These are phyloP conservation scores for Aspergillus fischeri DNA, from an alignment of 2,329 filamentous ascomycete species.

Conservation along the genomic window DNA sequence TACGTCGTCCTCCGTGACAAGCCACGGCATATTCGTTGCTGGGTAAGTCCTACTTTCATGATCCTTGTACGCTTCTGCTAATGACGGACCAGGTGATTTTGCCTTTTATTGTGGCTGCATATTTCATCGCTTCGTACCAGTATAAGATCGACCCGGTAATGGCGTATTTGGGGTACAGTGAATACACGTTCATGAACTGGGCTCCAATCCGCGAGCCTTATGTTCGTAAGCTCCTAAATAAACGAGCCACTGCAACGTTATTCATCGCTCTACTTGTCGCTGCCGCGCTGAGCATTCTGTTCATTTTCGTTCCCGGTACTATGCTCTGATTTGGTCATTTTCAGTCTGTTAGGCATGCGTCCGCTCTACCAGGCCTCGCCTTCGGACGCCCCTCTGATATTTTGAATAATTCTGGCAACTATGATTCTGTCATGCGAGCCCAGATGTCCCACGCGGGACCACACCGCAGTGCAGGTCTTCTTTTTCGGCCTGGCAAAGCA, in stretches of 20 bases:
- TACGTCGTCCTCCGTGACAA: slow-evolving; percentile 87
- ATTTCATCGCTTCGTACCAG: slow-evolving; percentile 85
- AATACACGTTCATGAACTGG: slow-evolving; percentile 95
- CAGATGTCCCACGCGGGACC: background rate
- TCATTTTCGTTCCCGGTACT: slow-evolving; percentile 89
- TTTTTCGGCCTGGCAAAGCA: background rate
- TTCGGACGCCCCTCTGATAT: background rate
- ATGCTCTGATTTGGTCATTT: slow-evolving; percentile 29
- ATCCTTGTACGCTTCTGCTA: slow-evolving; percentile 16
- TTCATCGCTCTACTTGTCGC: slow-evolving; percentile 71
- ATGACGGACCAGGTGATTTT: slow-evolving; percentile 61
- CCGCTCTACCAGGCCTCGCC: background rate
- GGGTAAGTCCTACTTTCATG: slow-evolving; percentile 58
- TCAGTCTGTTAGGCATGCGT: background rate
- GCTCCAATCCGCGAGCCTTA: slow-evolving; percentile 85
- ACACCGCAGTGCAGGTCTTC: background rate
- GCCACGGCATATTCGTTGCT: slow-evolving; percentile 69
- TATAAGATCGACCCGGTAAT: slow-evolving; percentile 92
- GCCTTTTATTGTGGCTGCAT: slow-evolving; percentile 87
- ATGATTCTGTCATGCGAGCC: background rate
- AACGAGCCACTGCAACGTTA: slow-evolving; percentile 77
- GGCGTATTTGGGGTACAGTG: slow-evolving; percentile 83
- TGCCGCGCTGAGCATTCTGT: slow-evolving; percentile 78
- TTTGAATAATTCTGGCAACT: background rate
- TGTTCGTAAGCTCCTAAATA: slow-evolving; percentile 77